Evolutionary conservation across 73 alveolate genomes (phyloP), one percentile per base, ranked within the genome.

Genomic region (Paramecium tetraurelia): DNA sequence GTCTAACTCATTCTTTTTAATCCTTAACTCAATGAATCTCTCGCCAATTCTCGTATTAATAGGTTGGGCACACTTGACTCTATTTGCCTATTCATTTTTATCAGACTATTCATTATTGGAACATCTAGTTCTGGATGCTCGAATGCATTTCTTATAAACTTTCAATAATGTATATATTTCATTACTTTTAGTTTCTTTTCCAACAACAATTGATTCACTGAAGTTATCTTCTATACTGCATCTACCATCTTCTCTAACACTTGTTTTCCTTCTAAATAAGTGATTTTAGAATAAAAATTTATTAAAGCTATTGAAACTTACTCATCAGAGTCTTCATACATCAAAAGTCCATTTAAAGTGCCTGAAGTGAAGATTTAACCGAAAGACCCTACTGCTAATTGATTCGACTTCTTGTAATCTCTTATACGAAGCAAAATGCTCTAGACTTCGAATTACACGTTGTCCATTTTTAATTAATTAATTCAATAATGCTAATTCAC

Each of bases 91-190:
- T 80, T 80, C 72, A 80, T 41, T 20, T 80, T 41, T 16, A 31
- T 31, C 20, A 80, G 29, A 33, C 27, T 80, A 10, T 41, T 27
- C 43, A 80, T 41, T 24, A 48, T 41, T 44, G 46, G 21, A 9
- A 27, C 75, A 48, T 41, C 75, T 24, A 44, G 7, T 80, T 44
- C 46, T 41, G 70, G 43, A 44, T 41, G 57, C 57, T 80, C 90
- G 7, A 80, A 80, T 5, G 76, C 70, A 80, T 80, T 80, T 40
- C 90, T n/a, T 22, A 80, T 80, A 80, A 80, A 80, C 90, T 80
- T 31, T 20, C 36, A 41, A 43, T 38, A 40, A 46, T 80, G 5
- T 31, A 9, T 31, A 9, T 22, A 24, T 21, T 80, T n/a, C n/a
- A 41, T 44, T 44, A 80, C 90, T 48, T 80, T 76, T 76, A 76